phyloP scores from a whole-genome alignment of 2,329 filamentous ascomycete species.

The Ceratocystis lukuohia region DNA sequence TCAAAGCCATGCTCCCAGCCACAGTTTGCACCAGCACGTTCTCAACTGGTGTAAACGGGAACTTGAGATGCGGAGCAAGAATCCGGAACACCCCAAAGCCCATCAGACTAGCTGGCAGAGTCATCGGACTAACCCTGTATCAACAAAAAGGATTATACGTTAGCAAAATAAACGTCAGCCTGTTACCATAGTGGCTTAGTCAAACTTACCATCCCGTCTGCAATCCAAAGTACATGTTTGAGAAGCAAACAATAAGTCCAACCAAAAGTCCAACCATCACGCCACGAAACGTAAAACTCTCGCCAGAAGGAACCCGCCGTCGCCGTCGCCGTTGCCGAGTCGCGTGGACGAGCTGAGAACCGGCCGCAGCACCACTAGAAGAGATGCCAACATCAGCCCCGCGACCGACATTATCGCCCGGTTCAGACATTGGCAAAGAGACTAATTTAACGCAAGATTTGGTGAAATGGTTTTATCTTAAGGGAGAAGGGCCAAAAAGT shows the following conservation, averaged over 20 bases:
- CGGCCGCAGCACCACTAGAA: background rate
- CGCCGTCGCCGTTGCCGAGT: background rate
- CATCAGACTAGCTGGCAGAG: constrained; percentile 88
- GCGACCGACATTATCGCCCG: background rate
- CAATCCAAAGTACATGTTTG: constrained; percentile 97
- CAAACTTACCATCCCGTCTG: constrained; percentile 49
- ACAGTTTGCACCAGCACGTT: constrained; percentile 96
- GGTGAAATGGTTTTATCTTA: background rate
- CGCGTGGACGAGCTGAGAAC: background rate
- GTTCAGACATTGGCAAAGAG: background rate
- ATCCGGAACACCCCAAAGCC: constrained; percentile 89
- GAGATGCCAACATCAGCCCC: background rate
- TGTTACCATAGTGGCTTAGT: background rate
- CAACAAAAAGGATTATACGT: background rate
- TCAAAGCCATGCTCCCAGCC: constrained; percentile 86
- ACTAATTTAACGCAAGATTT: background rate
- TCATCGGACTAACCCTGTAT: constrained; percentile 58
- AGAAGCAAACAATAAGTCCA: constrained; percentile 84
- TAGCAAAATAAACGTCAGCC: background rate
- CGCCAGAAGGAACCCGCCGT: constrained; percentile 28
- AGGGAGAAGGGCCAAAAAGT: background rate
- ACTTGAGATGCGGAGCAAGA: constrained; percentile 54
- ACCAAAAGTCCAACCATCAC: constrained; percentile 68
- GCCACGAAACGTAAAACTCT: constrained; percentile 75
- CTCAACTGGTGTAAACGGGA: constrained; percentile 85